Evolutionary conservation across 129 eudicot species (phyloP), one percentile per base, ranked within the genome.

Genomic region (Mikania micrantha): DNA sequence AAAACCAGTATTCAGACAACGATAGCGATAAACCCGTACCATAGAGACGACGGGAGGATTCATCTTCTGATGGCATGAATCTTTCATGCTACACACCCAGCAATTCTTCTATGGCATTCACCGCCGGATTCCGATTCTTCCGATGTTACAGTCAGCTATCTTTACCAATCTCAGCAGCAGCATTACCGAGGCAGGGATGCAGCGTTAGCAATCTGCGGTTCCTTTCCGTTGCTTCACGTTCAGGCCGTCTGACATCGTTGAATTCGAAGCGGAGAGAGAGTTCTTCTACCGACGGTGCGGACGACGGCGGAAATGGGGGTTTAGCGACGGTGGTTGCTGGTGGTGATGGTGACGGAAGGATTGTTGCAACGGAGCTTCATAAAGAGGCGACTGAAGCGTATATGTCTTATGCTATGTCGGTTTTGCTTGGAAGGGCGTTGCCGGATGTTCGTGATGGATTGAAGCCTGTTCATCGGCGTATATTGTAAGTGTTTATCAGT

Each of bases 401-500:
- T 66, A 88, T 88, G 91, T 73, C 98, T 12, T 93, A 93, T 36
- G 96, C 96, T 0, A 93, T 93, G 98, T 93, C 96, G 7, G 98
- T 93, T 58, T 76, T 93, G 66, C 81, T 93, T 21, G 98, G 98
- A 4, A 79, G 98, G 11, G 96, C 98, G 0, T 77, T 93, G 75
- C 98, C 98, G 0, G 98, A 93, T 82, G 91, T 86, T 69, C 82
- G 98, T 10, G 98, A 92, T 38, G 98, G 98, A 60, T 79, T 92
- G 77, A 92, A 92, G 90, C 98, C 98, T 0, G 98, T 92, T 40
- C 98, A 92, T 54, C 84, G 98, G 5, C 79, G 98, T 13, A 88
- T 93, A 45, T 58, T 93, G 96, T 93, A 78, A 81, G 95, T 82
- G 29, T 40, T 63, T 48, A 0, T 3, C 29, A 2, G 5, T 29